Evolutionary conservation across 306 rosid genomes (phyloP).

Genomic region (Urtica urens): DNA sequence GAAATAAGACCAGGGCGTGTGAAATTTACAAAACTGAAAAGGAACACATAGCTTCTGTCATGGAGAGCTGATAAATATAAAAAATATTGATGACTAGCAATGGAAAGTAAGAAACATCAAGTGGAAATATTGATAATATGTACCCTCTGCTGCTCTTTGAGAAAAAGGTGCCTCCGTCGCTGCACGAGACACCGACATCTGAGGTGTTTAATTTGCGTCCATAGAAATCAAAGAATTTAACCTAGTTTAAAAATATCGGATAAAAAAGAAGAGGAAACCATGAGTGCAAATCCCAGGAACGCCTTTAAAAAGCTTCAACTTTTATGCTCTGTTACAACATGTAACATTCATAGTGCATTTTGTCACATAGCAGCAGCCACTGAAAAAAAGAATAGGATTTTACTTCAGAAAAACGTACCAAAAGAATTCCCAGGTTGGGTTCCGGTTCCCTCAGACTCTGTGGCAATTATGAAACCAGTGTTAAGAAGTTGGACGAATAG

Average conservation of each 20-base stretch:
- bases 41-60: slow-evolving; percentile 5
- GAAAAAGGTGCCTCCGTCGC: slow-evolving; percentile 61
- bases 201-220: slow-evolving; percentile 86
- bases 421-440: slow-evolving; percentile 70
- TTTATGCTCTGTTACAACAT: too few relatives aligned
- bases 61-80: background rate
- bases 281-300: background rate
- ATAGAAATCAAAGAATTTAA: slow-evolving; percentile 75
- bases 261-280: slow-evolving; percentile 3
- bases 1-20: slow-evolving; percentile 58
- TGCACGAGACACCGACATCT: slow-evolving; percentile 93
- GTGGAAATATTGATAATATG: background rate
- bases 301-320: background rate
- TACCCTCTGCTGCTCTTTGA: slow-evolving; percentile 67
- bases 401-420: slow-evolving; percentile 45
- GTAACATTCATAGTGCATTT: too few relatives aligned
- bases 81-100: background rate
- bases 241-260: slow-evolving; percentile 46
- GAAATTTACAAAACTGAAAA: slow-evolving; percentile 40
- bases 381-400: background rate
- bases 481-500: background rate
- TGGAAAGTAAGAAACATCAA: background rate
- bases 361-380: too few relatives aligned
- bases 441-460: slow-evolving; percentile 52
- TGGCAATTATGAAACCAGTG: slow-evolving; percentile 14